Conservation (phyloP, 345 rosid species). For the Combretum micranthum region DNA sequence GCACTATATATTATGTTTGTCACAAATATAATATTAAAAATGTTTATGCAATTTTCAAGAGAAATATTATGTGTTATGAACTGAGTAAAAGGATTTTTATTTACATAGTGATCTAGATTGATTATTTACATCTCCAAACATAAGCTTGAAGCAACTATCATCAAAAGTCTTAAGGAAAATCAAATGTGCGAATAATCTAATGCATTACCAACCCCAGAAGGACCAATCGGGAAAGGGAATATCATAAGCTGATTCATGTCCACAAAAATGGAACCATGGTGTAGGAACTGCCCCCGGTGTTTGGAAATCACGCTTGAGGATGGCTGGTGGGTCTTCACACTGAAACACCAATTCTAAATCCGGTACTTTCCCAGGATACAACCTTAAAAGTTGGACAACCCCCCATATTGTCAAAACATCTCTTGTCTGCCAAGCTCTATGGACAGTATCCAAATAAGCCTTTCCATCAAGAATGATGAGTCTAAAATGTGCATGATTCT, state of each 20-base stretch:
- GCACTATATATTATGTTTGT: no score
- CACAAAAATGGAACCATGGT: conserved; percentile 41
- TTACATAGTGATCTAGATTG: no score
- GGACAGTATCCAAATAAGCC: conserved; percentile 25
- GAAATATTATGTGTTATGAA: no score
- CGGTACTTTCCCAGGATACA: conserved; percentile 29
- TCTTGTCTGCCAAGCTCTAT: conserved; percentile 23
- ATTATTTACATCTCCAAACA: no score
- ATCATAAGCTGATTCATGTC: conserved; percentile 26
- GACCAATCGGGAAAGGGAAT: conserved; percentile 47
- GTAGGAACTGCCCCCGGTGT: conserved; percentile 18
- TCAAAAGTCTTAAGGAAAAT: neutral
- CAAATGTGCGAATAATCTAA: neutral
- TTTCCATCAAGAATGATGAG: conserved; percentile 24
- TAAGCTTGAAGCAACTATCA: no score
- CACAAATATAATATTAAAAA: no score
- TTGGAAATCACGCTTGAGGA: conserved; percentile 12
- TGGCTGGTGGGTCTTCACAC: conserved; percentile 25
- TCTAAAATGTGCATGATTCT: conserved; percentile 21
- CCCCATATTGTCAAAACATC: conserved; percentile 34
- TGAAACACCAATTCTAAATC: conserved; percentile 31
- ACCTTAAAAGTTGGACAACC: conserved; percentile 27
- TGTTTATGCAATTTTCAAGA: no score
- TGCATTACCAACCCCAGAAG: conserved; percentile 45
- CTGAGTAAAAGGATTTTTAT: no score